Base-by-base conservation (phyloP, 768 basidiomycete genomes). In the Tricholoma terreum region DNA sequence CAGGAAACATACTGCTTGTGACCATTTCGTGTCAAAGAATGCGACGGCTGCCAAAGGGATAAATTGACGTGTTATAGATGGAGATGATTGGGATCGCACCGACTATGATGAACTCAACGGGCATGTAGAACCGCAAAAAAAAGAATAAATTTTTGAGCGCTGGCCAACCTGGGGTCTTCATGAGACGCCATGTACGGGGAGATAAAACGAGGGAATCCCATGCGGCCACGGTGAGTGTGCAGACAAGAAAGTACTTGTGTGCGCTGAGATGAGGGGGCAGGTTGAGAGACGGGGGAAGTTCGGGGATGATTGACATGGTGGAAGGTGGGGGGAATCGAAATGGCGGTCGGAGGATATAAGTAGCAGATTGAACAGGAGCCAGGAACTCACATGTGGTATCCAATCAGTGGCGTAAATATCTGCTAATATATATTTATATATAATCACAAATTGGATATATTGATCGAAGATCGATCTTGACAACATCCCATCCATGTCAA, bases 181-280 rank as follows among this genome's bases (percentile, higher is more conserved):
- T 68, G 57, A 94, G 83, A 27, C 85, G 81, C 82, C 85, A 92
- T 48, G 87, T 85, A 54, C 91, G 76, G 0, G 91, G 91, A 8
- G 86, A 86, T 50, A 94, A 81, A 34, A 94, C 91, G 64, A 94
- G 84, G 34, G 90, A 86, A 65, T 94, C 91, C 91, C 92, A 93
- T 6, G 91, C 91, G 0, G 90, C 88, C 55, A 94, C 89, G 54
- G 91, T 94, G 60, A 94, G 83, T 0, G 91, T 90, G 76, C 91
- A 94, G 61, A 93, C 92, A 48, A 90, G 83, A 69, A 93, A 92
- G 65, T 94, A 94, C 72, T 93, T 92, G 79, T 92, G 91, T 0
- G 91, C 91, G 30, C 82, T 84, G 34, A 93, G 79, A 69, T 90
- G 91, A 1, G 91, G 81, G 0, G 91, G 81, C 5, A 92, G 82